Percentiles rank a stretch among this genome's conserved stretches.
phyloP scores from a whole-genome alignment of 2,329 filamentous ascomycete species.

The Alternaria sp. region DNA sequence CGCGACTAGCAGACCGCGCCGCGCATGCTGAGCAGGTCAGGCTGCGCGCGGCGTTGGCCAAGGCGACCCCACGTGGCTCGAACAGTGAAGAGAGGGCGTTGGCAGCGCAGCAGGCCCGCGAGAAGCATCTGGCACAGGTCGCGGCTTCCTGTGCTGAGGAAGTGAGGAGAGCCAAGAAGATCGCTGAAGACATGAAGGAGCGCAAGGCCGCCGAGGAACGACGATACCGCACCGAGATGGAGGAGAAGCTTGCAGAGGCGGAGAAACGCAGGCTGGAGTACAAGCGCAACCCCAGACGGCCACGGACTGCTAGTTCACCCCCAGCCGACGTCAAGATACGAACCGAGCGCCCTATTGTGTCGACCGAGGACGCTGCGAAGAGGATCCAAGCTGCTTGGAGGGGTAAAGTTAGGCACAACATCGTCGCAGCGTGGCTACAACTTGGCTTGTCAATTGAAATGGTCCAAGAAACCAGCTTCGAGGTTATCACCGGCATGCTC shows the following conservation, averaged over 20 bases:
- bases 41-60: constrained; percentile 74
- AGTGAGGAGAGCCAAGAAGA: constrained; percentile 79
- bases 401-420: constrained; percentile 61
- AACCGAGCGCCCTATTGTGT: constrained; percentile 50
- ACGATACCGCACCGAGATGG: constrained; percentile 74
- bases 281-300: constrained; percentile 62
- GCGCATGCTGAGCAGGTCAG: constrained; percentile 85
- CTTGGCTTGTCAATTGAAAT: constrained; percentile 73
- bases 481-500: constrained; percentile 73
- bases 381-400: constrained; percentile 77
- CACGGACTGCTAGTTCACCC: constrained; percentile 61
- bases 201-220: constrained; percentile 76
- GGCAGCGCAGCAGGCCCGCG: constrained; percentile 77
- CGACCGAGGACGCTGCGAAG: constrained; percentile 66
- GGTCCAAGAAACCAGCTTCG: constrained; percentile 73
- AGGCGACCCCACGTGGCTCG: constrained; percentile 69
- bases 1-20: constrained; percentile 77
- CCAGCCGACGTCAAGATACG: constrained; percentile 51
- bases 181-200: constrained; percentile 83
- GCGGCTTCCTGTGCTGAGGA: constrained; percentile 82
- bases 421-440: constrained; percentile 69
- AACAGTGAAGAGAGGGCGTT: constrained; percentile 77
- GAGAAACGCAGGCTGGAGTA: constrained; percentile 69
- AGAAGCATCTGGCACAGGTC: constrained; percentile 82
- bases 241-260: constrained; percentile 79